Base-by-base conservation (phyloP, 345 rosid genomes). In the Eucalyptus rudis region DNA sequence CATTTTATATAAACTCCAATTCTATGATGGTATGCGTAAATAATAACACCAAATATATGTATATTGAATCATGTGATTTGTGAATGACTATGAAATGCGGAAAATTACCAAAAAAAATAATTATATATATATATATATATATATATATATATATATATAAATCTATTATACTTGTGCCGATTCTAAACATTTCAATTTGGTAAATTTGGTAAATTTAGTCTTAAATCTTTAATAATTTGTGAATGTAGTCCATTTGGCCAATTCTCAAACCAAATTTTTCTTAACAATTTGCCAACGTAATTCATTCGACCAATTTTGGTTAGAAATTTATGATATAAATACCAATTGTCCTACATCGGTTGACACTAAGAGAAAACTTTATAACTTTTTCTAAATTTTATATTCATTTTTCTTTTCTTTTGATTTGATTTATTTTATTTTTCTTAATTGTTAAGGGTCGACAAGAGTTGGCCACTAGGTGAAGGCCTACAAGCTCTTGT, bases 261-360 rank as follows among this genome's bases (percentile, higher is more conserved):
- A 59, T 59, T 59, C 66, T 24, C n/a, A 59, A 25, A 25, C 2
- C 7, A 20, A 7, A 52, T 52, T 20, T 3, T 56, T 56, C 7
- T 62, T 62, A 24, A 24, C 31, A 29, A 62, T 29, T 62, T 62
- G 68, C 17, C 33, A 29, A 22, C 3, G 0, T 56, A 62, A 6
- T 29, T 6, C 16, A 29, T 29, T 29, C 0, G 4, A 13, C 4
- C 17, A 62, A 11, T 59, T 59, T 25, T 59, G 7, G 1, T 27
- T 25, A 25, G 2, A 62, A 62, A 62, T 27, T 6, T 2, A 13
- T 62, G 31, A 62, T 16, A 29, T 62, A 1, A 13, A 62, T 27
- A 29, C 2, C 0, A 12, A 0, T 29, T 13, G 16, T 59, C 31
- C 31, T 27, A 27, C 2, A 2, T 27, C 4, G 1, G 1, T 27